phyloP scores from a whole-genome alignment of 305 asterid species.

The Fraxinus paxiana region DNA sequence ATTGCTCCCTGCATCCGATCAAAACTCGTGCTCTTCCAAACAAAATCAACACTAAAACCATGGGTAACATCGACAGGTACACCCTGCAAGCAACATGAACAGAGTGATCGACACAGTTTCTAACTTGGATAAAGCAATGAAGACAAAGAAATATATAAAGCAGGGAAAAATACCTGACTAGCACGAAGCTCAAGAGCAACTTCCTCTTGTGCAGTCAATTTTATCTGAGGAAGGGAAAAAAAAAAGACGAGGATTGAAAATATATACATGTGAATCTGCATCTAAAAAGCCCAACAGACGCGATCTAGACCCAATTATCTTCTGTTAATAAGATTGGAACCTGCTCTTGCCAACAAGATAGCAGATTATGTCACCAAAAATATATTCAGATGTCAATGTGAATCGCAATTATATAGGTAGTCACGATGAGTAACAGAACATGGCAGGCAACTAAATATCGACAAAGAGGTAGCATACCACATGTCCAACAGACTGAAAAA shows the following conservation, averaged over 20 bases:
- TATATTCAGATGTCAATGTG: not conserved
- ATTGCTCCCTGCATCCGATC: constrained; percentile 99
- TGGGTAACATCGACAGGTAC: constrained; percentile 87
- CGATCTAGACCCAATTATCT: not conserved
- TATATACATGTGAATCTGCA: not conserved
- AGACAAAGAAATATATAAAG: not conserved
- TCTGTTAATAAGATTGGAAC: not conserved
- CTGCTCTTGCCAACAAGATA: not conserved
- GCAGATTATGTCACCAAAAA: not conserved
- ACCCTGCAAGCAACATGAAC: constrained; percentile 51
- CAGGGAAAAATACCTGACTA: constrained; percentile 58
- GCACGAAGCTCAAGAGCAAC: constrained; percentile 99
- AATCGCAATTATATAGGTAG: not conserved
- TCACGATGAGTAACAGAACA: not conserved
- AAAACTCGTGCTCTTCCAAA: constrained; percentile 99
- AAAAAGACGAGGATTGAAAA: not conserved
- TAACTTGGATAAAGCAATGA: not conserved
- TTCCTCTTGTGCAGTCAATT: constrained; percentile 97
- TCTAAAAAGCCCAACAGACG: not conserved
- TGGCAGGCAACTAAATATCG: not conserved
- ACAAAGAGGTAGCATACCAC: constrained; percentile 62
- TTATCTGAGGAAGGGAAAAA: constrained; percentile 52
- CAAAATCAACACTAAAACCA: constrained; percentile 96
- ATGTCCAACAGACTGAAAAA: constrained; percentile 98
- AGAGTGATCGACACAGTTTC: constrained; percentile 19